phyloP scores from a whole-genome alignment of 139 green algal genomes.

The Penium margaritaceum region DNA sequence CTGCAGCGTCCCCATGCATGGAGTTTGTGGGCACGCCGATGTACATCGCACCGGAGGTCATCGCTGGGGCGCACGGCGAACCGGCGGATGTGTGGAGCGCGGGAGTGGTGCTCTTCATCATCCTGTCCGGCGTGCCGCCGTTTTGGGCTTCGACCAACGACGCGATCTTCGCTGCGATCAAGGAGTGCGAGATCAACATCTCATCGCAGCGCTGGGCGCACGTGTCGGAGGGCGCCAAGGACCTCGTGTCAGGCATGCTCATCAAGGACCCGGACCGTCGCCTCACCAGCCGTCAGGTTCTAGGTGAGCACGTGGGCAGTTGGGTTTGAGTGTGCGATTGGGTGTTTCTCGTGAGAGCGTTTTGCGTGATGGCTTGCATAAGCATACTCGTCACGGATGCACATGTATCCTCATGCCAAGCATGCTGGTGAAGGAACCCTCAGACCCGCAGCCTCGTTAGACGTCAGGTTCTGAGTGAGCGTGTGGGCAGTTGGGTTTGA shows the following conservation, averaged over 20 bases:
- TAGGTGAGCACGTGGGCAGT: no score
- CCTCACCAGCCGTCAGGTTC: no score
- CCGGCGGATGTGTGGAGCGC: conserved; percentile 48
- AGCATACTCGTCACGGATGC: no score
- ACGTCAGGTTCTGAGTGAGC: no score
- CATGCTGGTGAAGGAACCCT: no score
- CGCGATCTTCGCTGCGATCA: conserved; percentile 27
- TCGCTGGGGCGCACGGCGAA: conserved; percentile 33
- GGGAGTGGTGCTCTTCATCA: conserved; percentile 50
- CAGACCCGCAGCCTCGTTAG: no score
- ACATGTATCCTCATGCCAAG: no score
- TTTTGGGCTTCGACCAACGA: conserved; percentile 32
- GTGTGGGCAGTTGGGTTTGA: no score
- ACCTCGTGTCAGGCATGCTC: conserved; percentile 33
- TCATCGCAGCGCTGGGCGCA: conserved; percentile 12
- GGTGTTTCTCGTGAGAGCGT: no score
- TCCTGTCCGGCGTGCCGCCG: conserved; percentile 40
- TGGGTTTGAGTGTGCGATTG: no score
- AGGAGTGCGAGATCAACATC: conserved; percentile 23
- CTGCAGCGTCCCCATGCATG: conserved; percentile 53
- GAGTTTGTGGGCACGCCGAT: conserved; percentile 82
- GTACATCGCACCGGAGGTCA: conserved; percentile 73
- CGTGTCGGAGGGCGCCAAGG: conserved; percentile 24
- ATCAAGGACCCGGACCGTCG: conserved; percentile 25
- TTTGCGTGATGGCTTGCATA: no score